Percentiles rank a stretch among this genome's conserved stretches.
phyloP scores from a whole-genome alignment of 2,329 filamentous ascomycete species.

The Neospermospora avenae region DNA sequence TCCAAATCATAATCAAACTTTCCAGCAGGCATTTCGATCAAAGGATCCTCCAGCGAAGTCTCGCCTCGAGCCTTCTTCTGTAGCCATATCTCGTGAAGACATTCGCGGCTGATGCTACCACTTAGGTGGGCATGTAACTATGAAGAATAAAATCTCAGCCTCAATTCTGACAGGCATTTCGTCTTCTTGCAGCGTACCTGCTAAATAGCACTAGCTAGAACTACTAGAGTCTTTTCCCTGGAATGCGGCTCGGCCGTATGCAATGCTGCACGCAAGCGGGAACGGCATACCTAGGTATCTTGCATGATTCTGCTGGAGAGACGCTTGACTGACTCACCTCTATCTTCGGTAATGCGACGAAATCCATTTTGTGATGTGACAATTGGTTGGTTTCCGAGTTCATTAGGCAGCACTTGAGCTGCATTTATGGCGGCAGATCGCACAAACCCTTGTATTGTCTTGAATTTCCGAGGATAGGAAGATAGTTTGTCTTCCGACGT shows the following conservation, averaged over 20 bases:
- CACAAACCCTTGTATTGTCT: neutral
- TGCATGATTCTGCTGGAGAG: slow-evolving; percentile 6
- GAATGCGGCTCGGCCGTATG: neutral
- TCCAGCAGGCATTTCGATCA: slow-evolving; percentile 64
- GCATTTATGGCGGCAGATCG: neutral
- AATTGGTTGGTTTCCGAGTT: neutral
- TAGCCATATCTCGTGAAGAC: slow-evolving; percentile 72
- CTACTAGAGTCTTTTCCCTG: neutral
- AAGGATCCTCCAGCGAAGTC: slow-evolving; percentile 62
- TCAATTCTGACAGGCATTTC: slow-evolving; percentile 7
- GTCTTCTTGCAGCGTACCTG: neutral
- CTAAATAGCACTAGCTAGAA: neutral
- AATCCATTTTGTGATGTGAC: slow-evolving; percentile 33
- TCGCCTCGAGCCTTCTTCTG: slow-evolving; percentile 49
- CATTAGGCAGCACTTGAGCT: neutral
- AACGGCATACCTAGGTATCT: slow-evolving; percentile 17
- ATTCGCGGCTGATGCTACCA: slow-evolving; percentile 70
- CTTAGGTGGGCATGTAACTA: slow-evolving; percentile 79
- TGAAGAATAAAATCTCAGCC: slow-evolving; percentile 18
- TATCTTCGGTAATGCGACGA: slow-evolving; percentile 51
- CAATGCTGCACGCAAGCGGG: slow-evolving; percentile 4
- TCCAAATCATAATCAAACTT: slow-evolving; percentile 69
- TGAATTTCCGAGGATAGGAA: neutral
- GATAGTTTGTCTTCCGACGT: slow-evolving; percentile 3
- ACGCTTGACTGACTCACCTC: slow-evolving; percentile 41